Conservation (phyloP, 2,329 filamentous ascomycete species). For the Xylaria sp. region DNA sequence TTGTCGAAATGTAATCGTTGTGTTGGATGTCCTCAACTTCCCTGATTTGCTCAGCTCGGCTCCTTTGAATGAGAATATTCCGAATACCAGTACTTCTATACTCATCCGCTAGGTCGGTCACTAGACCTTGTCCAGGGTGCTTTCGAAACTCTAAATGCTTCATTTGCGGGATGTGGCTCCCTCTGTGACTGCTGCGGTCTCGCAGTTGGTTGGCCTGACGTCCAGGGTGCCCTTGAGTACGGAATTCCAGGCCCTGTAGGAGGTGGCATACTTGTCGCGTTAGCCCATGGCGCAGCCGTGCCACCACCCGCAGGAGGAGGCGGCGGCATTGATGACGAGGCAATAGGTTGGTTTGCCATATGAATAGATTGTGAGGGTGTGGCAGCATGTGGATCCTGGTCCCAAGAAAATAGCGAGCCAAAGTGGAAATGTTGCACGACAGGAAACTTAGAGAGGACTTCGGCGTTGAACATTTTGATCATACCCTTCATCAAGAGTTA, state of each 20-base stretch:
- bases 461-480: constrained; percentile 99
- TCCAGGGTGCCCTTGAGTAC: constrained; percentile 44
- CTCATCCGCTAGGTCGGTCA: constrained; percentile 45
- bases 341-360: constrained; percentile 63
- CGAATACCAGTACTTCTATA: not conserved
- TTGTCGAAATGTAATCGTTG: not conserved
- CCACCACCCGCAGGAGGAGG: constrained; percentile 44
- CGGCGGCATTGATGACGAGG: constrained; percentile 46
- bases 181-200: constrained; percentile 38
- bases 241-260: constrained; percentile 48
- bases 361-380: constrained; percentile 64
- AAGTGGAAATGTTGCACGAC: constrained; percentile 97
- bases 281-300: constrained; percentile 59
- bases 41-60: not conserved
- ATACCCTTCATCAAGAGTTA: constrained; percentile 72
- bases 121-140: constrained; percentile 47
- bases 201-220: constrained; percentile 38
- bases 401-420: constrained; percentile 82
- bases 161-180: constrained; percentile 37
- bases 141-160: constrained; percentile 33
- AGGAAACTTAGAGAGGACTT: constrained; percentile 95
- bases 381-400: constrained; percentile 70
- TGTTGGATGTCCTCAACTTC: not conserved
- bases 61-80: not conserved
- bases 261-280: constrained; percentile 54